Evolutionary conservation across 2,329 filamentous ascomycete genomes (phyloP).

Genomic region (Neonectria neomacrospora): DNA sequence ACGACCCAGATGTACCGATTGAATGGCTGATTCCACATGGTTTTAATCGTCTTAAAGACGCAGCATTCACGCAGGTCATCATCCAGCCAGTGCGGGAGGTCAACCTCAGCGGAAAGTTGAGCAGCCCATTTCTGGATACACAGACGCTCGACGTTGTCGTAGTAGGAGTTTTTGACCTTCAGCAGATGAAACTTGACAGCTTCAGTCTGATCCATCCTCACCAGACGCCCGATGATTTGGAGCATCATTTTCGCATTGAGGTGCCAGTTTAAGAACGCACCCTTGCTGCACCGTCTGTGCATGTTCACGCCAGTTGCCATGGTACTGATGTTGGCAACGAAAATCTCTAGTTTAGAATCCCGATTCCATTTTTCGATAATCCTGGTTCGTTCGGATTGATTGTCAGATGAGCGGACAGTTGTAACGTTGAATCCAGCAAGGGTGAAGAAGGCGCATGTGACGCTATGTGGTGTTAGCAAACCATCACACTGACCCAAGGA

Average conservation of each 20-base stretch:
- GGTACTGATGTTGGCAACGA: conserved; percentile 6
- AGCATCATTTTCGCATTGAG: background rate
- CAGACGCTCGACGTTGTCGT: background rate
- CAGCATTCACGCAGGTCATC: background rate
- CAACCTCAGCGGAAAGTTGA: background rate
- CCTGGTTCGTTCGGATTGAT: too few species aligned
- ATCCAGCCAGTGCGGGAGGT: background rate
- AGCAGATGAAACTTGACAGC: background rate
- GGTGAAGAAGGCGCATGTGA: too few species aligned
- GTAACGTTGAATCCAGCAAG: too few species aligned
- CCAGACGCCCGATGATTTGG: background rate
- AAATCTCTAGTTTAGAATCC: background rate
- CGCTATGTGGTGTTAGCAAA: too few species aligned
- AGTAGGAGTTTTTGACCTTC: conserved; percentile 10
- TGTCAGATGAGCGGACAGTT: too few species aligned
- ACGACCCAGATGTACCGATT: background rate
- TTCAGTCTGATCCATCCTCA: background rate
- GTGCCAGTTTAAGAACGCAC: conserved; percentile 11
- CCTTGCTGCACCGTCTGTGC: background rate
- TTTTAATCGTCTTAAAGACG: background rate
- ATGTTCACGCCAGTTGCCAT: conserved; percentile 8
- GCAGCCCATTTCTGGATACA: background rate
- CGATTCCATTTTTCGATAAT: background rate
- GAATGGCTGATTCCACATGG: background rate
- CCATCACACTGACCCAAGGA: too few species aligned